Percentiles rank a stretch among this genome's conserved stretches.
Conservation (phyloP, 1,284 basidiomycete genomes). For the Lignosus rhinocerotis region DNA sequence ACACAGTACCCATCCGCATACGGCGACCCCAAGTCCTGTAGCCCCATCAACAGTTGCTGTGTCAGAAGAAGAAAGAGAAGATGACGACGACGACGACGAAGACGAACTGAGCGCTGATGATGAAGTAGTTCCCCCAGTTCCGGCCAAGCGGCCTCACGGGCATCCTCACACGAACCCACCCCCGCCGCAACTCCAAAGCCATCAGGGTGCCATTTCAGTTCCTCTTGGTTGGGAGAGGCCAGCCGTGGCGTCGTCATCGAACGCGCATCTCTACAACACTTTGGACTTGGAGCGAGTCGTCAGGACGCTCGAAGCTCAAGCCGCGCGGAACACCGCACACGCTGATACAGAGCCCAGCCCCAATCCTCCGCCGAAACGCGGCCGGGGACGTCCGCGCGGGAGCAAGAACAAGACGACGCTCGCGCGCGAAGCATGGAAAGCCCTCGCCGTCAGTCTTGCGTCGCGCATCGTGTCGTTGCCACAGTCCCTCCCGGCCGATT, state of each 20-base stretch:
- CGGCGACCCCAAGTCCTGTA: neutral
- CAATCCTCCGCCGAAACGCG: neutral
- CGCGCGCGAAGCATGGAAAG: conserved; percentile 7
- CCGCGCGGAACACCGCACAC: neutral
- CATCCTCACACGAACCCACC: conserved; percentile 14
- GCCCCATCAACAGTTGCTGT: neutral
- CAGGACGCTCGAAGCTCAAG: neutral
- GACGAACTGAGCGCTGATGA: neutral
- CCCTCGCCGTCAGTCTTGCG: neutral
- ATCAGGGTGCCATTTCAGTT: neutral
- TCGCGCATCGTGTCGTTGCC: no score
- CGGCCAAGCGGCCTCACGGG: conserved; percentile 1
- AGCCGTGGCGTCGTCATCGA: neutral
- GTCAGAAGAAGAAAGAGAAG: neutral
- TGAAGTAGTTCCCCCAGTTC: neutral
- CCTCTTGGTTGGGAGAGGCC: neutral
- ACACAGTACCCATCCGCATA: neutral
- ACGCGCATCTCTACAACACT: neutral
- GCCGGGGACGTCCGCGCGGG: conserved; percentile 15
- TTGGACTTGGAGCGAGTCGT: neutral
- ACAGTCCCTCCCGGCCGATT: neutral
- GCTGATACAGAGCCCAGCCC: neutral
- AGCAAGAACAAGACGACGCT: conserved; percentile 18
- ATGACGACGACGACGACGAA: neutral
- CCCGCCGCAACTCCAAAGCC: neutral